These are phyloP conservation scores for Phytophthora fragariaefolia DNA, from an alignment of 352 stramenopile genomes.

Conservation along the genomic window DNA sequence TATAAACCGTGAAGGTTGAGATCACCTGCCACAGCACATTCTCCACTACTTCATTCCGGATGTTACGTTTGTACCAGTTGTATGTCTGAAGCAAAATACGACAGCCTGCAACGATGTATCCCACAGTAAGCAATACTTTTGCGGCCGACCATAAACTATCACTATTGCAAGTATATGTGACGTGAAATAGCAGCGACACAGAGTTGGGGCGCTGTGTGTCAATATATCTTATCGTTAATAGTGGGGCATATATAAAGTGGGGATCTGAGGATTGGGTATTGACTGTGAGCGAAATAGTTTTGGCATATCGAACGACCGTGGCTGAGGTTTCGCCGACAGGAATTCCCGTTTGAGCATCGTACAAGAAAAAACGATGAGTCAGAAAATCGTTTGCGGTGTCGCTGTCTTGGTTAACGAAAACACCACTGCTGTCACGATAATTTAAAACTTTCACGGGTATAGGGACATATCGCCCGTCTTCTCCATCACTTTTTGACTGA, in stretches of 20 bases:
- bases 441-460: constrained; percentile 91
- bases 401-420: constrained; percentile 84
- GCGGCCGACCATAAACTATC: constrained; percentile 78
- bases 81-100: constrained; percentile 80
- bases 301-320: constrained; percentile 74
- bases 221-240: constrained; percentile 83
- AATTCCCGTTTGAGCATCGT: constrained; percentile 83
- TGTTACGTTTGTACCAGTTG: constrained; percentile 88
- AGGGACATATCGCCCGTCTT: constrained; percentile 72
- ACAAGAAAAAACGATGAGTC: constrained; percentile 93
- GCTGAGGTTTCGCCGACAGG: constrained; percentile 49
- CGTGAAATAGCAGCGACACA: constrained; percentile 66
- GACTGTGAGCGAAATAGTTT: constrained; percentile 71
- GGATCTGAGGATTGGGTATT: constrained; percentile 53
- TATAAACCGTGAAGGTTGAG: constrained; percentile 43
- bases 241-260: constrained; percentile 67
- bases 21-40: constrained; percentile 60
- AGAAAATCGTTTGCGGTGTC: constrained; percentile 88
- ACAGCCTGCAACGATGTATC: constrained; percentile 56
- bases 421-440: constrained; percentile 66
- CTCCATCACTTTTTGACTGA: constrained; percentile 50
- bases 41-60: constrained; percentile 67
- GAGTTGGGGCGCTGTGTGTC: constrained; percentile 48
- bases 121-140: constrained; percentile 76
- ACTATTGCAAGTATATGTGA: constrained; percentile 90